phyloP scores from a whole-genome alignment of 805 yeast species.

The Ascoidea tarda region DNA sequence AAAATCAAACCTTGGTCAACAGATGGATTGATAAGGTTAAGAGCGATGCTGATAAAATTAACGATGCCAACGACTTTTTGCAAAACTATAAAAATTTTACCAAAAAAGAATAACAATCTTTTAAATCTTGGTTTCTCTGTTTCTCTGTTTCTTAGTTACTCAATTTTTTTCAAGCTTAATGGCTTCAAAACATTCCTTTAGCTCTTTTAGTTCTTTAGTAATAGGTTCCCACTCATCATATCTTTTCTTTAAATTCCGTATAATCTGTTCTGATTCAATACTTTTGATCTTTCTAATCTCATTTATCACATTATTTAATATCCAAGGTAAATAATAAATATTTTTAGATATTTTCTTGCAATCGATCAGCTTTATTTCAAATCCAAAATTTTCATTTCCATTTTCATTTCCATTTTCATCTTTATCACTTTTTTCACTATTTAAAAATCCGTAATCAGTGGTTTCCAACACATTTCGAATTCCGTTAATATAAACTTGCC shows the following conservation, averaged over 20 bases:
- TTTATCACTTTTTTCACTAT: not conserved
- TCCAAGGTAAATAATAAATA: constrained; percentile 88
- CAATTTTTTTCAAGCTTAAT: constrained; percentile 13
- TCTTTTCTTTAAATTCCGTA: constrained; percentile 45
- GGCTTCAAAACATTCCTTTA: constrained; percentile 66
- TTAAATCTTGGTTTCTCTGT: too few species aligned
- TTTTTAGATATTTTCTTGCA: constrained; percentile 57
- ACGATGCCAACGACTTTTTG: too few species aligned
- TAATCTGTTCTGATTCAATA: constrained; percentile 22
- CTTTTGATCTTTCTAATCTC: constrained; percentile 19
- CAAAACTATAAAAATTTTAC: too few species aligned
- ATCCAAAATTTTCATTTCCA: constrained; percentile 12
- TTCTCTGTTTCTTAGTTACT: too few species aligned
- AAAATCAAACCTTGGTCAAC: too few species aligned
- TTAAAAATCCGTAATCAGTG: constrained; percentile 22
- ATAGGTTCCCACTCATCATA: constrained; percentile 86
- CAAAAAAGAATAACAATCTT: too few species aligned
- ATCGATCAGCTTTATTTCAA: constrained; percentile 28
- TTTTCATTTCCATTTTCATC: not conserved
- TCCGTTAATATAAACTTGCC: constrained; percentile 72
- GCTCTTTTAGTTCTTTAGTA: constrained; percentile 65
- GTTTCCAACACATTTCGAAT: constrained; percentile 66
- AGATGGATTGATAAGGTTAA: too few species aligned
- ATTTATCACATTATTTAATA: constrained; percentile 67
- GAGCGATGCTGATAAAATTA: too few species aligned